Base-by-base conservation (phyloP, 768 basidiomycete species). In the Pleurotus tuoliensis region DNA sequence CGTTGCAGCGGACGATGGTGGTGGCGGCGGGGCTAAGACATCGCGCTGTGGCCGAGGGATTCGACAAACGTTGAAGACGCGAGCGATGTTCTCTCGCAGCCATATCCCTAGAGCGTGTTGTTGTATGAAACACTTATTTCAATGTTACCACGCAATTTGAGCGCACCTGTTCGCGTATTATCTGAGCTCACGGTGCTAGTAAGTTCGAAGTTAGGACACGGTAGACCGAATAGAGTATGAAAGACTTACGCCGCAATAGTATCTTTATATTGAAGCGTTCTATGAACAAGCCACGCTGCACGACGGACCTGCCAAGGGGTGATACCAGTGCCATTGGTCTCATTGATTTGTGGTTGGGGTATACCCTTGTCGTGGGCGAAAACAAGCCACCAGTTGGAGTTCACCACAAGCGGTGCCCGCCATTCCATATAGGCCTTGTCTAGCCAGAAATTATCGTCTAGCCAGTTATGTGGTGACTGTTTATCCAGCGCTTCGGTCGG, bases 321-420 rank as follows among this genome's bases (percentile, higher is more conserved):
- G 49, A 88, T 77, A 15, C 76, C 78, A 18, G 70, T 67, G 3
- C 73, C 73, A 56, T 74, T 70, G 49, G 70, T 72, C 24, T 5
- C 24, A 15, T 63, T 64, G 18, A 73, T 62, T 12, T 73, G 73
- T 47, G 66, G 68, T 5, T 66, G 69, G 6, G 87, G 93, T 43
- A 90, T 78, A 16, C 64, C 73, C 2, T 78, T 65, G 69, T 97
- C 94, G 59, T 95, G 86, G 43, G 79, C 74, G 67, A 94, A 90
- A 2, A 92, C 77, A 20, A 97, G 75, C 95, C 95, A 98, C 94
- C 94, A 98, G 66, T 97, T 98, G 3, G 94, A 95, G 68, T 98
- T 88, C 61, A 98, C 73, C 55, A 90, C 76, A 9, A 98, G 74
- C 0, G 95, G 94, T 0, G 83, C 82, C 30, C 95, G 82, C 86